A percentile compares a stretch with the other conserved stretches of the same genome.
phyloP scores from a whole-genome alignment of 164 flowering plant genomes.

The Euptelea pleiosperma region DNA sequence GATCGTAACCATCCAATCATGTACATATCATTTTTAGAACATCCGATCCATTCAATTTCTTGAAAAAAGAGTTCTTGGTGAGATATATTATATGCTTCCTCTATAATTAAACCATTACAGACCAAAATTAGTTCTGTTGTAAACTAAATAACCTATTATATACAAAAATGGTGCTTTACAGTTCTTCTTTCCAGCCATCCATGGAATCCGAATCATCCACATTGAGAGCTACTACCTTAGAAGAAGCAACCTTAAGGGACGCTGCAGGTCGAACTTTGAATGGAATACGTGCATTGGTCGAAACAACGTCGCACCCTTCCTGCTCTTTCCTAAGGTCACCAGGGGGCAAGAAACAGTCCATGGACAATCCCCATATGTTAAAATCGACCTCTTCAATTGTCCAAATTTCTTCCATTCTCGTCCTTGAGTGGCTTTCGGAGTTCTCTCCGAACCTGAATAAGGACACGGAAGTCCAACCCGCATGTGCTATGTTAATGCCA shows the following conservation, averaged over 20 bases:
- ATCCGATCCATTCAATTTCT: too few relatives aligned
- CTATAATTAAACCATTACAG: too few relatives aligned
- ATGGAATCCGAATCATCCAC: conserved; percentile 28
- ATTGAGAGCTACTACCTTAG: conserved; percentile 59
- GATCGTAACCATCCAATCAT: too few relatives aligned
- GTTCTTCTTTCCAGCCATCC: conserved; percentile 8
- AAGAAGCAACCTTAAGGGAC: conserved; percentile 31
- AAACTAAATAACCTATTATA: too few relatives aligned
- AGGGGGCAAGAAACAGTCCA: conserved; percentile 86
- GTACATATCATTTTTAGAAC: too few relatives aligned
- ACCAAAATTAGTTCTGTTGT: too few relatives aligned
- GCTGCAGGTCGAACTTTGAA: conserved; percentile 23
- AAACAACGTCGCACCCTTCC: conserved; percentile 23
- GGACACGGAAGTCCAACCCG: conserved; percentile 61
- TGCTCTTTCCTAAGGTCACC: conserved; percentile 70
- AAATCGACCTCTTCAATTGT: conserved; percentile 82
- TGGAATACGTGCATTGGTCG: conserved; percentile 22
- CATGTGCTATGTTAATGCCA: conserved; percentile 78
- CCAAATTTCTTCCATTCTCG: conserved; percentile 89
- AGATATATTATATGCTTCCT: too few relatives aligned
- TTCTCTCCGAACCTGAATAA: conserved; percentile 68
- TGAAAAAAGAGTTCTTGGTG: too few relatives aligned
- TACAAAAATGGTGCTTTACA: conserved; percentile 6
- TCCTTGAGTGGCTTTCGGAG: conserved; percentile 55
- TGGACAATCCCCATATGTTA: conserved; percentile 74